Conservation (phyloP, 805 yeast species). For the Komagataella pseudopastoris region DNA sequence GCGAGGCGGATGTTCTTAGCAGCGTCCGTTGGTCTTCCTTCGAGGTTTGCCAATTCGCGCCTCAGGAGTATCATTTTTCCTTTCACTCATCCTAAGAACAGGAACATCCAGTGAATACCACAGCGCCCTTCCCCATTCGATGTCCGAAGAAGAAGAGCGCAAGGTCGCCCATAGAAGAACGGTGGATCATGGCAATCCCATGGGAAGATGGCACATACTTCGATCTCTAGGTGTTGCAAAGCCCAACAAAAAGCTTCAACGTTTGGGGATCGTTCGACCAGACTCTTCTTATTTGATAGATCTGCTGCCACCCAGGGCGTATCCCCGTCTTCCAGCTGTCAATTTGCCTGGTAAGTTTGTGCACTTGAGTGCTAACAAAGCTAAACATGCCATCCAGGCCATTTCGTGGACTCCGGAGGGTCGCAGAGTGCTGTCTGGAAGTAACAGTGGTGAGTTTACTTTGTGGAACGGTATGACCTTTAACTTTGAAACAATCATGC, state of each 20-base stretch:
- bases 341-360: conserved; percentile 74
- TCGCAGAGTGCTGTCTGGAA: conserved; percentile 75
- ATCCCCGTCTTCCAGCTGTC: conserved; percentile 33
- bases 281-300: conserved; percentile 54
- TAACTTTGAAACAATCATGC: conserved; percentile 94
- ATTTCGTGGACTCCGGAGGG: conserved; percentile 98
- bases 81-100: not conserved
- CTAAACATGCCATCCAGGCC: conserved; percentile 79
- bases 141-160: conserved; percentile 10
- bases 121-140: not conserved
- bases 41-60: not conserved
- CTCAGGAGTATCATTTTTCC: not conserved
- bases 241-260: conserved; percentile 11
- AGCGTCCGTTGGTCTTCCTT: not conserved
- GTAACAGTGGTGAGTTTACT: conserved; percentile 91
- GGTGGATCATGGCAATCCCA: conserved; percentile 64
- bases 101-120: not conserved
- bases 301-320: conserved; percentile 53
- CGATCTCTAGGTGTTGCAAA: conserved; percentile 29
- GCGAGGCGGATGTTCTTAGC: not conserved
- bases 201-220: conserved; percentile 48
- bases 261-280: conserved; percentile 47
- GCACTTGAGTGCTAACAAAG: conserved; percentile 83
- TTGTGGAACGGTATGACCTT: conserved; percentile 94
- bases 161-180: conserved; percentile 51